These are phyloP conservation scores for Colletotrichum tabaci DNA, from an alignment of 2,329 filamentous ascomycete species.

Conservation along the genomic window DNA sequence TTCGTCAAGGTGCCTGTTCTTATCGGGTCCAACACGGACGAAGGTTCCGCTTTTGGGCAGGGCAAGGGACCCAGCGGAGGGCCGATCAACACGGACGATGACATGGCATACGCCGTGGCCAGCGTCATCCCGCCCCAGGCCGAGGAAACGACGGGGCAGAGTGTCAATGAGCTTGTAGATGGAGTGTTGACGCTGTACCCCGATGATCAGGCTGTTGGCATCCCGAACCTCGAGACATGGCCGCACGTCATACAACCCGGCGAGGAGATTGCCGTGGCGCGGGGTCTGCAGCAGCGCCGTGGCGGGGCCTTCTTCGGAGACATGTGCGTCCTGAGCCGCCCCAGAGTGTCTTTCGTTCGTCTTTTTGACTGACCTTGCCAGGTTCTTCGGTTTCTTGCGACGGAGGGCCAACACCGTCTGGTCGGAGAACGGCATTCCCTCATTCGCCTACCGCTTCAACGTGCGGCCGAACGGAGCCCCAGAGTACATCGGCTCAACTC, in stretches of 20 bases:
- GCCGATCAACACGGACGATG: slow-evolving; percentile 49
- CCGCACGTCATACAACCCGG: slow-evolving; percentile 49
- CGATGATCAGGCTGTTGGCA: slow-evolving; percentile 52
- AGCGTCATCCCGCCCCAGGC: slow-evolving; percentile 37
- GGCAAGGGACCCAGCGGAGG: slow-evolving; percentile 42
- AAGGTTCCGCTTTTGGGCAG: slow-evolving; percentile 47
- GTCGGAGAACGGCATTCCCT: slow-evolving; percentile 46
- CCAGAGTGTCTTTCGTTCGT: background rate
- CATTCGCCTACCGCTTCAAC: slow-evolving; percentile 53
- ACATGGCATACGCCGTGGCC: slow-evolving; percentile 45
- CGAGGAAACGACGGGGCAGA: slow-evolving; percentile 44
- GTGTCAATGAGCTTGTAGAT: slow-evolving; percentile 44
- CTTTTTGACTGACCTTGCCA: slow-evolving; percentile 8
- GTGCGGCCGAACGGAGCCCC: slow-evolving; percentile 49
- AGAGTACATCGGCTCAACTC: slow-evolving; percentile 46
- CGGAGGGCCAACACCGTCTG: slow-evolving; percentile 49
- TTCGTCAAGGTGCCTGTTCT: slow-evolving; percentile 55
- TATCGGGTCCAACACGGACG: slow-evolving; percentile 54
- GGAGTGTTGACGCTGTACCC: slow-evolving; percentile 49
- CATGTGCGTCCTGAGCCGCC: slow-evolving; percentile 14
- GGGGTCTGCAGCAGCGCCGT: slow-evolving; percentile 52
- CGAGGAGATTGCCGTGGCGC: slow-evolving; percentile 44
- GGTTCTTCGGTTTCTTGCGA: slow-evolving; percentile 47
- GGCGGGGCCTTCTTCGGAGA: slow-evolving; percentile 48
- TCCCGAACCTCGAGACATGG: slow-evolving; percentile 53